Percentiles rank a stretch among this genome's conserved stretches.
Evolutionary conservation across 129 eudicot genomes (phyloP).

Genomic region (Centaurea solstitialis): DNA sequence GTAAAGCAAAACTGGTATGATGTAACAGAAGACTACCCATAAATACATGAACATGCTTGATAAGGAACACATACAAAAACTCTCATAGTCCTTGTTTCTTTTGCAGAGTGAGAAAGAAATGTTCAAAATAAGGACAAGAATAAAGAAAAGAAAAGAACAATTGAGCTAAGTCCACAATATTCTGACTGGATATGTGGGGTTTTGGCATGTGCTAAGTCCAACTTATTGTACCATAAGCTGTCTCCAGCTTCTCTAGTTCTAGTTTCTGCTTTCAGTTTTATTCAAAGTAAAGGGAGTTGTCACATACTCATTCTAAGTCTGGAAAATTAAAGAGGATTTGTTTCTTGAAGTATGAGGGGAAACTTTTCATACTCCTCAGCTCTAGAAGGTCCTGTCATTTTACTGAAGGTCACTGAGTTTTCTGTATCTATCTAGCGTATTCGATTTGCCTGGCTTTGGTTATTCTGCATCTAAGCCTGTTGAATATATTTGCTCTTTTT

Average conservation of each 20-base stretch:
- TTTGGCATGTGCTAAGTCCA: not conserved
- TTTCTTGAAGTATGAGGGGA: not conserved
- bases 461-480: not conserved
- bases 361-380: not conserved
- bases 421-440: not conserved
- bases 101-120: not conserved
- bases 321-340: too few species aligned
- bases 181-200: not conserved
- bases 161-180: not conserved
- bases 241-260: slow-evolving; percentile 13
- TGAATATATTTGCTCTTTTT: not conserved
- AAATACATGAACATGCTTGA: not conserved
- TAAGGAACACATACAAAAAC: not conserved
- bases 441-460: not conserved
- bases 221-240: not conserved
- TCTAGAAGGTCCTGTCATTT: not conserved
- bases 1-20: not conserved
- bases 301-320: too few species aligned
- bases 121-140: not conserved
- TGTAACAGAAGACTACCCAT: not conserved
- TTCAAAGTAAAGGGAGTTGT: not conserved
- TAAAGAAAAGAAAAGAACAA: not conserved
- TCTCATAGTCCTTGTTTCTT: not conserved
- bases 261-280: not conserved
- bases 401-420: not conserved